A percentile compares a stretch with the other conserved stretches of the same genome.
Evolutionary conservation across 2,329 filamentous ascomycete species (phyloP).

Genomic region (Epichloe brachyelytri): DNA sequence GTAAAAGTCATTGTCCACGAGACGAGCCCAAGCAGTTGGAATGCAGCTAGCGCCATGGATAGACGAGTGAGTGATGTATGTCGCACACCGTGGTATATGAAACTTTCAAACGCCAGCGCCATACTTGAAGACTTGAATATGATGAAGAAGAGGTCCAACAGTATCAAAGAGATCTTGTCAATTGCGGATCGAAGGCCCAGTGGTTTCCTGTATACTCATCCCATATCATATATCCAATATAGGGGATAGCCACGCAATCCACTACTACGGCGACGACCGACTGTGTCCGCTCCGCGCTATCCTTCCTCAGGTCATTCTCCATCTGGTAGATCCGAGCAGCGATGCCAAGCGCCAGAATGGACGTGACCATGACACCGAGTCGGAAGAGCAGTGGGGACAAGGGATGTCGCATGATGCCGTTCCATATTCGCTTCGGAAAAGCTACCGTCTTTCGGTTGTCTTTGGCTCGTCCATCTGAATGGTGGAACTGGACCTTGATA

Average conservation of each 20-base stretch:
- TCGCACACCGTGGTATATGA: constrained; percentile 44
- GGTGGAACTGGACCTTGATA: constrained; percentile 19
- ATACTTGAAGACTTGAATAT: constrained; percentile 94
- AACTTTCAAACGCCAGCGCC: constrained; percentile 73
- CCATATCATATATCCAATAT: constrained; percentile 86
- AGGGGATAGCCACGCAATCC: constrained; percentile 77
- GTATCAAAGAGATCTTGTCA: constrained; percentile 77
- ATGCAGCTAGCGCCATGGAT: constrained; percentile 58
- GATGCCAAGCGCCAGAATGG: constrained; percentile 66
- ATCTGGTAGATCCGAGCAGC: constrained; percentile 60
- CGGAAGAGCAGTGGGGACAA: constrained; percentile 79
- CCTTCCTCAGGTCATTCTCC: constrained; percentile 31
- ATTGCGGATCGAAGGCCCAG: constrained; percentile 72
- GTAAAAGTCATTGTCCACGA: constrained; percentile 88
- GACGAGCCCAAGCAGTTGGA: constrained; percentile 68
- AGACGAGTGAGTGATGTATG: constrained; percentile 34
- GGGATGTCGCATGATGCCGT: constrained; percentile 62
- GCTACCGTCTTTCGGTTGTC: constrained; percentile 17
- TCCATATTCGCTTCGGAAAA: constrained; percentile 47
- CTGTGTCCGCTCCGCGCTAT: constrained; percentile 51
- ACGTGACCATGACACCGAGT: constrained; percentile 70
- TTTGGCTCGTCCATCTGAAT: constrained; percentile 13
- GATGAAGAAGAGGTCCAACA: constrained; percentile 91
- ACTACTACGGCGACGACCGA: constrained; percentile 82
- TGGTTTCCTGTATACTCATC: constrained; percentile 92